Evolutionary conservation across 495 filamentous ascomycete species (phyloP), one percentile per base, ranked within the genome.

Genomic region (Podospora pseudopauciseta): DNA sequence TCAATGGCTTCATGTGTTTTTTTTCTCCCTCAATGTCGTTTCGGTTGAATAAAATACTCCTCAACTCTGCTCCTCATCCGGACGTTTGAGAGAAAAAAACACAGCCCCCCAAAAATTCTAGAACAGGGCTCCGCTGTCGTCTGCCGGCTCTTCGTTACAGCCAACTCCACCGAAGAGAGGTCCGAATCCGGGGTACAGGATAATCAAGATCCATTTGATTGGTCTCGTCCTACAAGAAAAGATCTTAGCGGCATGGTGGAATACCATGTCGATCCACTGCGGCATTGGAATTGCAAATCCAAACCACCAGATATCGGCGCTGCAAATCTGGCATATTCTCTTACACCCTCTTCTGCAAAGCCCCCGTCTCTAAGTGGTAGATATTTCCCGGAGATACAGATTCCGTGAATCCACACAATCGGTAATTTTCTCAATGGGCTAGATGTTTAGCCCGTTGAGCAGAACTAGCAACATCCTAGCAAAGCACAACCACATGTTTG

Each of bases 181-280:
- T 60, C 58, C 23, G 27, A 13, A 56, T 62, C 18, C 44, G 62
- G 68, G 61, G 61, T 63, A 30, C 39, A 2, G 28, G 26, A 57
- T 67, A 68, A 70, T 70, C 59, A 64, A 20, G 53, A 70, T 18
- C 60, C 16, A 49, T 7, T 16, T 68, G 65, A 72, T 70, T 70
- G 68, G 71, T 18, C 27, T 69, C 23, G 59, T 32, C 30, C 28
- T 20, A 39, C 30, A n/a, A 60, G 13, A 9, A 30, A 60, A 23
- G 28, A 7, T n/a, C 28, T 60, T 27, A 60, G 23, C 18, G 28
- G 39, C 26, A 32, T n/a, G 18, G 9, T 28, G 18, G 32, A 28
- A 30, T 20, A 39, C 19, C 60, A 3, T 49, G 32, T 63, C 28
- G 60, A n/a, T 65, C 23, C 39, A 49, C 39, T 49, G 39, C 39